Base-by-base conservation (phyloP, 768 basidiomycete species). In the Lactarius hengduanensis region DNA sequence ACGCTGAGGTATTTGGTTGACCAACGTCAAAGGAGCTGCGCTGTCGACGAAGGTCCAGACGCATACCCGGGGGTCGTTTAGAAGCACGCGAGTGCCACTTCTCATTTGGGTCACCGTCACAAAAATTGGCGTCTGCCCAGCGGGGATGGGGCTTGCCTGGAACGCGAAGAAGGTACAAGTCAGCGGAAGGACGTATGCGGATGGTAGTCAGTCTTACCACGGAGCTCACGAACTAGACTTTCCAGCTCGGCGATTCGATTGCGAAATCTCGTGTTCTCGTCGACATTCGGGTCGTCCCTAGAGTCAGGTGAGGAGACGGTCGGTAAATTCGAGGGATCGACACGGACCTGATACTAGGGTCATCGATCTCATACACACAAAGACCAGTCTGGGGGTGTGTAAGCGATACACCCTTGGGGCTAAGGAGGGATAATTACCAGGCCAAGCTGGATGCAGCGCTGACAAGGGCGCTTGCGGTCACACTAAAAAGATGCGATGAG, bases 331-430 rank as follows among this genome's bases (percentile, higher is more conserved):
- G n/a, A 71, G 67, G 47, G 66, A 56, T 11, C n/a, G 41, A 41
- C 5, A 73, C 81, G 64, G 70, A 91, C 92, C 90, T 83, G 43
- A 90, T 78, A 11, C 89, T 87, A 16, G 91, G 91, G 77, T 94
- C 94, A 74, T 96, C 94, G 69, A 96, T 91, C 74, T 96, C 94
- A 71, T 96, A 96, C 0, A 96, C 93, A 75, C 94, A 96, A 20
- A 96, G 89, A 59, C 94, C 94, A 26, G 94, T 96, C 91, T 94
- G 54, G 4, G 54, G 71, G 22, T 28, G 53, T 58, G 38, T 20
- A 32, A 47, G 63, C 58, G 34, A 18, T 13, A 36, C 63, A 62
- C n/a, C 22, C 34, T 47, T 26, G 13, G 32, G 41, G 70, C 72
- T 9, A 16, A 59, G n/a, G 54, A 41, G 28, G 43, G 30, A 54